Base-by-base conservation (phyloP, 805 yeast genomes). In the Cyberlindnera suaveolens region DNA sequence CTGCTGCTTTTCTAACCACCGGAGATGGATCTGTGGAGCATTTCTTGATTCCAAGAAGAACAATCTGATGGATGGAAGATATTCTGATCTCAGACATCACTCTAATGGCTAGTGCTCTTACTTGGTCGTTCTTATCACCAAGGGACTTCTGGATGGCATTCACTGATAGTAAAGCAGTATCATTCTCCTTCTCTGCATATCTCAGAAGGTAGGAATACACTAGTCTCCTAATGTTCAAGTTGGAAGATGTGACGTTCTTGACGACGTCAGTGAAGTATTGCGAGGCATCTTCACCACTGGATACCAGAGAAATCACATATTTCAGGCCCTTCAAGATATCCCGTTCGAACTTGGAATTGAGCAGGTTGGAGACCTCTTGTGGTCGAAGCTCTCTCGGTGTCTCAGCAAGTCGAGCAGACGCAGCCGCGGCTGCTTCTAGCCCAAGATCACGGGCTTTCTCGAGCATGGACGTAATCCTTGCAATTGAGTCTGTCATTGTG, bases 71-170 rank as follows among this genome's bases (percentile, higher is more conserved):
- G 33, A 93, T 82, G 7, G 91, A 85, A 2, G 86, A 77, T 16
- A 91, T 85, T 37, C 80, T 73, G 44, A 93, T 82, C n/a, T 91
- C 90, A 2, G 93, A 79, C 54, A 93, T 72, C 13, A 89, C 81
- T 42, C 90, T 72, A 36, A 93, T 74, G 0, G 95, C 82, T 43
- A 86, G 67, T 3, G 90, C 75, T 49, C 98, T 69, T 15, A 74
- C 68, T 10, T 77, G 72, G 2, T 95, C 83, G 47, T 74, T 75
- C 50, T 78, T 78, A 53, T 88, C 96, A 9, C 74, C 68, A 26
- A 91, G 64, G 1, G 87, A 73, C 62, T 85, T 88, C 61, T 93
- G 99, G 39, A 93, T 85, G 1, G 97, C 85, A 62, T 93, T 93
- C 50, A 93, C 85, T 1, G 96, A 80, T 37, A 93, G 69, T 17